Percentiles rank a stretch among this genome's conserved stretches.
These are phyloP conservation scores for Fusarium annulatum DNA, from an alignment of 2,329 filamentous ascomycete species.

Conservation along the genomic window DNA sequence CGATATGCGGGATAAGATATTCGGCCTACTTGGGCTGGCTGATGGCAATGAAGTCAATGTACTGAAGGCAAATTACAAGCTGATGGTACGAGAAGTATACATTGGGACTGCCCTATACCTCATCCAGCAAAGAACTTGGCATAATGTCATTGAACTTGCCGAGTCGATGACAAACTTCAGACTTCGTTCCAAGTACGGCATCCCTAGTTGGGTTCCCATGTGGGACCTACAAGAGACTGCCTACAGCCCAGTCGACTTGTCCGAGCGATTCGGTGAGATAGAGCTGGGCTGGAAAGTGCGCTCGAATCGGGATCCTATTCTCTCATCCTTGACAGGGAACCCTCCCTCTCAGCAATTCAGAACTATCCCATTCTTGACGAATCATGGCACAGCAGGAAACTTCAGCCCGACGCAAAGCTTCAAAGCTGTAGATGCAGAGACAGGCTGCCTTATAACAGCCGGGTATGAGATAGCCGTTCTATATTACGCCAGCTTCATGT, in stretches of 20 bases:
- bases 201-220: conserved; percentile 26
- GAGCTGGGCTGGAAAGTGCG: not conserved
- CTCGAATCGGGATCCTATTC: not conserved
- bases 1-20: conserved; percentile 25
- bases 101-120: conserved; percentile 26
- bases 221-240: conserved; percentile 17
- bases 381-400: not conserved
- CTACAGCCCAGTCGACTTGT: not conserved
- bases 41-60: not conserved
- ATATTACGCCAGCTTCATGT: not conserved
- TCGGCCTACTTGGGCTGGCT: conserved; percentile 21
- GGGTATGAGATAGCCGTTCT: conserved; percentile 9
- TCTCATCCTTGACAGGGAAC: not conserved
- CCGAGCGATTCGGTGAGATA: not conserved
- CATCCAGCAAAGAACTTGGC: not conserved
- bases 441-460: conserved; percentile 13
- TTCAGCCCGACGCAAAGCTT: not conserved
- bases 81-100: conserved; percentile 28
- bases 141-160: conserved; percentile 3
- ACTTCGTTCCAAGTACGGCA: conserved; percentile 14
- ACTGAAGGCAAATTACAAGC: conserved; percentile 16
- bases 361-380: not conserved
- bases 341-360: not conserved
- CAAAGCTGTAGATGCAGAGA: conserved; percentile 2
- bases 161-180: not conserved